A percentile compares a stretch with the other conserved stretches of the same genome.
phyloP scores from a whole-genome alignment of 306 rosid species.

The Bauhinia variegata region DNA sequence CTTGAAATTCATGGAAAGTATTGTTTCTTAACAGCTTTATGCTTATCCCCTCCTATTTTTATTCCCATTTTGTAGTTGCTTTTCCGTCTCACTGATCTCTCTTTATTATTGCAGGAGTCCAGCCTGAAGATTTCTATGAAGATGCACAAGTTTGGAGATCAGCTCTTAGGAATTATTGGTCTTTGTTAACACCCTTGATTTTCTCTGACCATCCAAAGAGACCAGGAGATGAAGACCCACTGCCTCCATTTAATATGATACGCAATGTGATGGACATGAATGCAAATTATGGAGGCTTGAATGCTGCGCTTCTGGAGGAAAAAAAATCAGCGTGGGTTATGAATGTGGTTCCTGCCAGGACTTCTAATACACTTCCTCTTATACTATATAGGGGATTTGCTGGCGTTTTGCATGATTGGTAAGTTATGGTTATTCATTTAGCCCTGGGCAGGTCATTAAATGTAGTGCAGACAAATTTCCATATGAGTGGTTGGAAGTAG shows the following conservation, averaged over 20 bases:
- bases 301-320: slow-evolving; percentile 86
- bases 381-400: slow-evolving; percentile 88
- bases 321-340: slow-evolving; percentile 93
- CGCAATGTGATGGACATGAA: slow-evolving; percentile 97
- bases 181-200: slow-evolving; percentile 91
- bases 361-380: slow-evolving; percentile 83
- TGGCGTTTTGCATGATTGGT: slow-evolving; percentile 96
- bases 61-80: slow-evolving; percentile 13
- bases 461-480: slow-evolving; percentile 26
- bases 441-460: slow-evolving; percentile 17
- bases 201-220: slow-evolving; percentile 99
- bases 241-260: slow-evolving; percentile 97
- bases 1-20: slow-evolving; percentile 93
- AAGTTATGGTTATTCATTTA: slow-evolving; percentile 40
- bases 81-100: slow-evolving; percentile 38
- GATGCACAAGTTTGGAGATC: slow-evolving; percentile 76
- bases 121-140: slow-evolving; percentile 81
- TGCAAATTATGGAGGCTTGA: slow-evolving; percentile 87
- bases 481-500: not conserved
- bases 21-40: slow-evolving; percentile 36
- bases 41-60: slow-evolving; percentile 26
- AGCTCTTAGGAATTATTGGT: slow-evolving; percentile 82
- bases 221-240: slow-evolving; percentile 99
- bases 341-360: slow-evolving; percentile 86
- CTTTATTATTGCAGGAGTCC: slow-evolving; percentile 73